Conservation (phyloP, 2,329 filamentous ascomycete species). For the Diaporthe nobilis region DNA sequence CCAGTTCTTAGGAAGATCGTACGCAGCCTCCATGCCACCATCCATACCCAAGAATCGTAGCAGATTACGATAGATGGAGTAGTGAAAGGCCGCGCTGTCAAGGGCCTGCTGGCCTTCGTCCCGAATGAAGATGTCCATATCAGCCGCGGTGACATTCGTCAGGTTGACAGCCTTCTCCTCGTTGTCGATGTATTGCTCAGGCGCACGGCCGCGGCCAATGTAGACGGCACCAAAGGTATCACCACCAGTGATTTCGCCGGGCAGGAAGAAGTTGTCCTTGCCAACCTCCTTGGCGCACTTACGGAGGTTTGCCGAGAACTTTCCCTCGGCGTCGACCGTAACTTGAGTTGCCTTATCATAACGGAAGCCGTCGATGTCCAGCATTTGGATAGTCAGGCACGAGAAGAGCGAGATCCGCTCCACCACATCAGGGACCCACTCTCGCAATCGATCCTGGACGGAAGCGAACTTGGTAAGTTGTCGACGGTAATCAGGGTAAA, state of each 20-base stretch:
- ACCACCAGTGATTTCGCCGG: slow-evolving; percentile 74
- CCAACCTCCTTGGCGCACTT: slow-evolving; percentile 68
- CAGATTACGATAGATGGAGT: slow-evolving; percentile 50
- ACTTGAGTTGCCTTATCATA: slow-evolving; percentile 74
- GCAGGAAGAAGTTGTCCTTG: slow-evolving; percentile 75
- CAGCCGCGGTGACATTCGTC: slow-evolving; percentile 40
- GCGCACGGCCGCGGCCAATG: slow-evolving; percentile 70
- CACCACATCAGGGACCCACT: slow-evolving; percentile 72
- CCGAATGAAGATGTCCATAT: slow-evolving; percentile 61
- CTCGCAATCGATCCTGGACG: slow-evolving; percentile 75
- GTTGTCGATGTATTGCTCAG: slow-evolving; percentile 42
- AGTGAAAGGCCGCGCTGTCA: slow-evolving; percentile 61
- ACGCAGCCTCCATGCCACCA: slow-evolving; percentile 50
- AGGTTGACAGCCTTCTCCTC: slow-evolving; percentile 42
- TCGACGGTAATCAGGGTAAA: slow-evolving; percentile 73
- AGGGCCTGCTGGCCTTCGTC: slow-evolving; percentile 66
- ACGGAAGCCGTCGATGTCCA: slow-evolving; percentile 76
- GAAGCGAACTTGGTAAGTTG: slow-evolving; percentile 77
- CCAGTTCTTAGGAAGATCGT: slow-evolving; percentile 53
- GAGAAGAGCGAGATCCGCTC: slow-evolving; percentile 71
- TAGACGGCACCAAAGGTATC: slow-evolving; percentile 72
- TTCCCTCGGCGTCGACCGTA: slow-evolving; percentile 70
- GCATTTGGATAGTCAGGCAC: slow-evolving; percentile 71
- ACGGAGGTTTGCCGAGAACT: slow-evolving; percentile 69
- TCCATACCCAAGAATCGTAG: slow-evolving; percentile 51